These are phyloP conservation scores for Dendrobium nobile DNA, from an alignment of 106 monocot species.

Conservation along the genomic window DNA sequence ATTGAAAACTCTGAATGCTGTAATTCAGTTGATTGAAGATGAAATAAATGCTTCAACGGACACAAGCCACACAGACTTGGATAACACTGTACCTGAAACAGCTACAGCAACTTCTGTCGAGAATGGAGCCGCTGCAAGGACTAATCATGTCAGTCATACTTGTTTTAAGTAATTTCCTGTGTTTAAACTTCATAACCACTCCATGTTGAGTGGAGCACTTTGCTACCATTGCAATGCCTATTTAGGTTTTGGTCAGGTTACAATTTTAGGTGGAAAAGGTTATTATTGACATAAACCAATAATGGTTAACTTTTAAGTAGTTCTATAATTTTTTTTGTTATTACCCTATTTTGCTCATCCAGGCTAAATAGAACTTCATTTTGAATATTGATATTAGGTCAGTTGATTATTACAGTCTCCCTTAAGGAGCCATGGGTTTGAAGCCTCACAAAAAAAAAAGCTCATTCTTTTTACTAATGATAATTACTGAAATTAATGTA, in stretches of 20 bases:
- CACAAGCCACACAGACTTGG: constrained; percentile 17
- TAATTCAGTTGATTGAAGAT: constrained; percentile 72
- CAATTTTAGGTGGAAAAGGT: not conserved
- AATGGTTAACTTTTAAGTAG: not conserved
- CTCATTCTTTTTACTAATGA: too few species aligned
- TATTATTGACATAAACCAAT: not conserved
- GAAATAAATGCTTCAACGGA: constrained; percentile 23
- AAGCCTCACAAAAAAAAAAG: too few species aligned
- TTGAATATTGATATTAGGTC: too few species aligned
- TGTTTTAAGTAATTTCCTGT: not conserved
- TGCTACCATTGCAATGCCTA: not conserved
- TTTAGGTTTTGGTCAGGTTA: not conserved
- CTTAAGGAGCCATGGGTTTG: too few species aligned
- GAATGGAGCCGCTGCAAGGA: constrained; percentile 11
- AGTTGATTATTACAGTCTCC: too few species aligned
- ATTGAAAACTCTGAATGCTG: constrained; percentile 16
- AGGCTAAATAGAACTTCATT: too few species aligned
- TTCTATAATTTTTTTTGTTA: not conserved
- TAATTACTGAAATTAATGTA: too few species aligned
- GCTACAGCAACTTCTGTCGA: constrained; percentile 16
- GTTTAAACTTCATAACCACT: not conserved
- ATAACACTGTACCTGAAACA: constrained; percentile 21
- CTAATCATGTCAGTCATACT: constrained; percentile 19
- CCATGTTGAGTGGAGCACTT: not conserved
- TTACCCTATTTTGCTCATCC: too few species aligned